Evolutionary conservation across 208 protist species (phyloP), one percentile per base, ranked within the genome.

Genomic region (Acanthamoeba castellanii): DNA sequence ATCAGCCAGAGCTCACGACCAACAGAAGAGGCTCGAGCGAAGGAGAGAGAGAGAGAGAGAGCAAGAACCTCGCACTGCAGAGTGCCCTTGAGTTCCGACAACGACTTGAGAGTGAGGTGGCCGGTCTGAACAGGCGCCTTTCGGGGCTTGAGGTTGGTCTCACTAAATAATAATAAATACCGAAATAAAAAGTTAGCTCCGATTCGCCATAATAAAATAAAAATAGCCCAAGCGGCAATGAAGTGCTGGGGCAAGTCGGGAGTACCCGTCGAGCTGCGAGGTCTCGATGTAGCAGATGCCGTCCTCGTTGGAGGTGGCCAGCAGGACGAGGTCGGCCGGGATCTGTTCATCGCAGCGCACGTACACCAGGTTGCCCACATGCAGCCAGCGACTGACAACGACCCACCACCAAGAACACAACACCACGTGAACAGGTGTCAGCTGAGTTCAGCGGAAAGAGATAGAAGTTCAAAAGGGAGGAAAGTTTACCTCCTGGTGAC

Each of bases 221-320:
- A 27, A 30, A 20, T 52, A 2, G 42, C 1, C 34, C 34, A 20
- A n/a, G 25, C 34, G 14, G 9, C 18, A n/a, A 88, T 14, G 16
- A 81, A 81, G 70, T 27, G 22, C 16, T 52, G 72, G 72, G 37
- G 1, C 37, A 42, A 42, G 37, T 42, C 3, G 37, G 37, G 1
- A 1, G 27, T 91, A 96, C 94, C 96, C 96, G 84, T 97, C 96
- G 4, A 97, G 61, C 59, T 97, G 76, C 14, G 96, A 64, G 0
- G 96, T 97, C 52, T 97, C 95, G 47, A 97, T 94, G 93, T 97
- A 97, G 78, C 74, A 92, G 37, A 96, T 61, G 47, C 96, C 96
- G 74, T 96, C 96, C n/a, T 95, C 91, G 45, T 92, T 59, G 57
- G 30, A 61, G n/a, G 96, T 70, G 45, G 27, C 70, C 16, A 97